Base-by-base conservation (phyloP, 768 basidiomycete species). In the Kockovaella imperatae region DNA sequence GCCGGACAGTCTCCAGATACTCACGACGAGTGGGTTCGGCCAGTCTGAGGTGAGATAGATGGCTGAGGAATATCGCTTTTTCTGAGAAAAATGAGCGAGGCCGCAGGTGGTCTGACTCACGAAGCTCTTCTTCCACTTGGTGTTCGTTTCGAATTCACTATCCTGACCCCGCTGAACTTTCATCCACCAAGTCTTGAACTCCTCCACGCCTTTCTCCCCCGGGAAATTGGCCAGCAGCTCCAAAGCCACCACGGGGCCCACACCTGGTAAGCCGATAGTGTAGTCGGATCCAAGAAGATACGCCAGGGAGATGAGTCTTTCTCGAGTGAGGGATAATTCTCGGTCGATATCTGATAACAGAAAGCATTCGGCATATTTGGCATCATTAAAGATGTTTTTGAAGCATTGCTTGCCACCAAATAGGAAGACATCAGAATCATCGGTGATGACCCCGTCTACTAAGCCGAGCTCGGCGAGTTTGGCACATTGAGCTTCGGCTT, bases 371-470 rank as follows among this genome's bases (percentile, higher is more conserved):
- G 96, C 95, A 3, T 90, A 96, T 76, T 97, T 96, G 40, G 87
- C 86, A 71, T 97, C 93, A 68, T 97, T 96, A 75, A 99, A 99
- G 86, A 99, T 93, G 69, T 99, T 97, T 74, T 93, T 95, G 78
- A 86, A 95, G 17, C 97, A 87, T n/a, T 89, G 83, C 56, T 79
- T 73, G 20, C 88, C 93, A 26, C 95, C 95, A 59, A 99, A 99
- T 41, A 99, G 82, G 73, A 99, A 99, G 41, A 97, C 90, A 64
- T 99, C 95, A 4, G 89, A 95, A 71, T 99, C 95, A 69, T 99
- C 95, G 0, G 95, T 99, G 68, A 99, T 97, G 46, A 99, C 85
- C 0, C 95, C 95, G 55, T 99, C 90, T 30, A 95, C 93, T 24
- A 97, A 77, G 14, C 82, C 80, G 13, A 96, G 77, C 4, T 79